These are phyloP conservation scores for Microsporum ferrugineum DNA, from an alignment of 2,329 filamentous ascomycete species.

Conservation along the genomic window DNA sequence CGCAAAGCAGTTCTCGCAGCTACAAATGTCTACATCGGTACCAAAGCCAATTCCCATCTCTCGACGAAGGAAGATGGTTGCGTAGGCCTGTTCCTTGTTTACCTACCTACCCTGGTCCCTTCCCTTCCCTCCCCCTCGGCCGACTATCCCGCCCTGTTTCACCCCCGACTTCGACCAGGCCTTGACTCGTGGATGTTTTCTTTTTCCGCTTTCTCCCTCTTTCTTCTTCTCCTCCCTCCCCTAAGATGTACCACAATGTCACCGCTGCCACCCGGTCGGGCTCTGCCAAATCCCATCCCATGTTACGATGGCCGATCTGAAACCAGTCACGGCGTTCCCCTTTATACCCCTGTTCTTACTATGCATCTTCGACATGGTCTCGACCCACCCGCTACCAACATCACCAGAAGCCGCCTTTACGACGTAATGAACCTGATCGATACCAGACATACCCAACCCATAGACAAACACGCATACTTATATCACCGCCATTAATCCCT, in stretches of 20 bases:
- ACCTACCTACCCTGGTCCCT: background rate
- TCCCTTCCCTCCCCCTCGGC: background rate
- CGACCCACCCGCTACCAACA: background rate
- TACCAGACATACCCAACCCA: conserved; percentile 4
- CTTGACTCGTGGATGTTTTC: background rate
- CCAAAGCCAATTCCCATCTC: conserved; percentile 15
- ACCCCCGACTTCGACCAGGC: background rate
- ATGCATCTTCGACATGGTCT: background rate
- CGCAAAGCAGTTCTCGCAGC: background rate
- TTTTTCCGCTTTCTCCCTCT: background rate
- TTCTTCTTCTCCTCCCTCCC: background rate
- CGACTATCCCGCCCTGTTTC: background rate
- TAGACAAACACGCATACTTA: background rate
- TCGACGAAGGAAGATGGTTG: conserved; percentile 10
- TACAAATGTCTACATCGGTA: background rate
- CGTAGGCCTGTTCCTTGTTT: background rate
- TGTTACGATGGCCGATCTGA: background rate
- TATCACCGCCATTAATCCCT: background rate
- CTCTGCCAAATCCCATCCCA: background rate
- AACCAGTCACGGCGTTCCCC: background rate
- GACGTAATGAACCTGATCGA: conserved; percentile 1
- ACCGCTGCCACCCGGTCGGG: background rate
- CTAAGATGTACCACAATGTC: background rate
- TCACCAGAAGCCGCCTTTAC: background rate
- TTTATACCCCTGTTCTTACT: background rate